Percentiles rank a stretch among this genome's conserved stretches.
Evolutionary conservation across 345 rosid species (phyloP).

Genomic region (Cardiospermum halicacabum): DNA sequence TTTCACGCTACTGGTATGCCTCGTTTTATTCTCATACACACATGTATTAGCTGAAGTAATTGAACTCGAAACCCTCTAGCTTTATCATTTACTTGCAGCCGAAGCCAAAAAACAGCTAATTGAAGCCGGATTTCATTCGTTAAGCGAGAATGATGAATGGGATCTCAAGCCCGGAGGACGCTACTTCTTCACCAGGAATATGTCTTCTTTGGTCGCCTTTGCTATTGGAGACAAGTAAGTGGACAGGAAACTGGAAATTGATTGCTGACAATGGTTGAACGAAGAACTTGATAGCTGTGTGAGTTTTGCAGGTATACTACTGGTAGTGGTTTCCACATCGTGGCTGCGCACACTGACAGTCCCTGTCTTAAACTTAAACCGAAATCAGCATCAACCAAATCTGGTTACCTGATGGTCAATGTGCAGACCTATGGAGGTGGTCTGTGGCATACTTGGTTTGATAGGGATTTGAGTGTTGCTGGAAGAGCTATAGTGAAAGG

Average conservation of each 20-base stretch:
- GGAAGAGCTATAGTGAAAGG: constrained; percentile 80
- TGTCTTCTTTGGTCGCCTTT: constrained; percentile 94
- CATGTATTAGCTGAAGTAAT: too few species aligned
- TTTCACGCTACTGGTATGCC: constrained; percentile 78
- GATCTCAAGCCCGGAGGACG: constrained; percentile 85
- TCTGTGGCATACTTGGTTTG: constrained; percentile 99
- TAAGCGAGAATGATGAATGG: constrained; percentile 84
- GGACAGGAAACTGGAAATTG: constrained; percentile 13
- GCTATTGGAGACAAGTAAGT: constrained; percentile 83
- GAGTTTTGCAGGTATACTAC: constrained; percentile 57
- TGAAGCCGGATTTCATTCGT: constrained; percentile 67
- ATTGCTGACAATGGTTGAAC: background rate
- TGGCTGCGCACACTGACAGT: constrained; percentile 96
- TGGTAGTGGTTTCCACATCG: constrained; percentile 81
- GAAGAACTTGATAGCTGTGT: background rate
- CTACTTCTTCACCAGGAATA: constrained; percentile 87
- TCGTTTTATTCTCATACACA: too few species aligned
- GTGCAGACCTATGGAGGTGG: constrained; percentile 97
- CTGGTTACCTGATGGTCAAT: constrained; percentile 83
- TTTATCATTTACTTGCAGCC: constrained; percentile 33
- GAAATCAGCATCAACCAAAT: constrained; percentile 77
- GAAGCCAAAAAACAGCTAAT: constrained; percentile 74
- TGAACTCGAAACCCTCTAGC: too few species aligned
- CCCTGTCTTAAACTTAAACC: constrained; percentile 95
- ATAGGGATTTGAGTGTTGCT: constrained; percentile 92